Conservation (phyloP, 441 rosid genomes). For the Gossypium lobatum region DNA sequence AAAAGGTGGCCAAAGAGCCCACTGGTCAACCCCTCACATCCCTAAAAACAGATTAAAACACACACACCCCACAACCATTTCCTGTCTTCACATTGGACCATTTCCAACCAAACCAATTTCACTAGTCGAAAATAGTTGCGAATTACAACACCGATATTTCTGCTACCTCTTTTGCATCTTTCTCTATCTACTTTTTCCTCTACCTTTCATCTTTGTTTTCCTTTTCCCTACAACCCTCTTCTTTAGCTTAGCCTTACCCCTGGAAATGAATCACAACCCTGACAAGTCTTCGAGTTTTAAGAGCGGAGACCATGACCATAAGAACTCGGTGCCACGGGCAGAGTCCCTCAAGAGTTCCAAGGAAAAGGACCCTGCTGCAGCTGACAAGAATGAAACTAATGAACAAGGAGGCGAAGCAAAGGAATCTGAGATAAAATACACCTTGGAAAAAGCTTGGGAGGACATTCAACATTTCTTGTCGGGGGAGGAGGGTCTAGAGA, state of each 20-base stretch:
- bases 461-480: slow-evolving; percentile 47
- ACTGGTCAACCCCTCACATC: background rate
- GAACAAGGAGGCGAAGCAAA: background rate
- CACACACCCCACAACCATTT: slow-evolving; percentile 8
- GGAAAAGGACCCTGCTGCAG: slow-evolving; percentile 16
- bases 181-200: slow-evolving; percentile 7
- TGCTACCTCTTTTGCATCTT: slow-evolving; percentile 17
- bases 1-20: background rate
- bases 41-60: background rate
- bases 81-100: slow-evolving; percentile 21
- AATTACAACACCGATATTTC: slow-evolving; percentile 8
- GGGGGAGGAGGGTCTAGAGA: slow-evolving; percentile 21
- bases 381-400: background rate
- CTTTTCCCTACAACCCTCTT: background rate
- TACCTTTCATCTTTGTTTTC: slow-evolving; percentile 4
- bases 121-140: background rate
- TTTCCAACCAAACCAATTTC: slow-evolving; percentile 19
- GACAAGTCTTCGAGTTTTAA: slow-evolving; percentile 13
- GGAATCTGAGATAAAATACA: slow-evolving; percentile 25
- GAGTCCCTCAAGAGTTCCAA: slow-evolving; percentile 16
- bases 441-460: slow-evolving; percentile 40
- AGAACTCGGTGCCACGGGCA: slow-evolving; percentile 8
- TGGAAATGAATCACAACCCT: slow-evolving; percentile 26
- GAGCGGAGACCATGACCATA: slow-evolving; percentile 8
- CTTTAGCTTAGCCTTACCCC: background rate